These are phyloP conservation scores for Rhododendron molle DNA, from an alignment of 148 eudicot genomes.

Conservation along the genomic window DNA sequence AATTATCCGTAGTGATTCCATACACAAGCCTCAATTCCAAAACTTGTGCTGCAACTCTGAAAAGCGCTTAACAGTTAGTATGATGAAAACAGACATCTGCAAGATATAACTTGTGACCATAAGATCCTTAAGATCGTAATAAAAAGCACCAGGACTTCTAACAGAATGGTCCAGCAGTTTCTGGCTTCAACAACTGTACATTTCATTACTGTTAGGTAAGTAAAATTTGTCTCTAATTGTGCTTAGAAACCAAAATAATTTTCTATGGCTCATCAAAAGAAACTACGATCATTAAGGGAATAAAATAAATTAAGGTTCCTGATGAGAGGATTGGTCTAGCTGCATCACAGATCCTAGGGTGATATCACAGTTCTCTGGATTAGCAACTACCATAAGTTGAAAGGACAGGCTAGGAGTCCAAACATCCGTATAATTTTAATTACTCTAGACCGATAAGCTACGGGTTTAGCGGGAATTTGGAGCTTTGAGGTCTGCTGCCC, in stretches of 20 bases:
- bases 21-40: background rate
- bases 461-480: background rate
- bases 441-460: background rate
- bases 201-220: background rate
- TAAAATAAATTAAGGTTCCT: background rate
- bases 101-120: background rate
- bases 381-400: background rate
- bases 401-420: background rate
- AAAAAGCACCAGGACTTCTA: background rate
- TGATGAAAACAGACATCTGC: background rate
- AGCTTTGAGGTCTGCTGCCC: background rate
- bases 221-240: background rate
- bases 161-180: background rate
- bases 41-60: background rate
- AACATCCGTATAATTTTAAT: background rate
- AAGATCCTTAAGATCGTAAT: background rate
- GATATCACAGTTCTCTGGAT: background rate
- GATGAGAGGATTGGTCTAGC: background rate
- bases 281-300: background rate
- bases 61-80: background rate
- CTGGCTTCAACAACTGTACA: background rate
- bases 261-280: background rate
- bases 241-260: background rate
- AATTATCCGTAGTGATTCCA: background rate
- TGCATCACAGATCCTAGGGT: background rate